Percentiles rank a stretch among this genome's conserved stretches.
Conservation (phyloP, 2,329 filamentous ascomycete species). For the Aureobasidium zeae region DNA sequence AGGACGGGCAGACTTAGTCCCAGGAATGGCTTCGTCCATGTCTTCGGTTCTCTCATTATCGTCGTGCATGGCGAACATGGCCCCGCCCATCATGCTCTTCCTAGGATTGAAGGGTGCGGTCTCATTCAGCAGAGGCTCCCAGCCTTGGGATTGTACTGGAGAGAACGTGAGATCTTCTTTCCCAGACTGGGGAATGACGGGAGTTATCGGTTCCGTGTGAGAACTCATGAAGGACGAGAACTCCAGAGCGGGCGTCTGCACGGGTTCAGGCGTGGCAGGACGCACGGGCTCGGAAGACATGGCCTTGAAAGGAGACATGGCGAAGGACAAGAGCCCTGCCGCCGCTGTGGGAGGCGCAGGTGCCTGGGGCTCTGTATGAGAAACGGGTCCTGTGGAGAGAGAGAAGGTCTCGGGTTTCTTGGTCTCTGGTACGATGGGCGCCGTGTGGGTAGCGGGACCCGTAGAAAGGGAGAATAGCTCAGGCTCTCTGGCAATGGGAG, state of each 20-base stretch:
- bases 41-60: not conserved
- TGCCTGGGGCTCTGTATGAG: slow-evolving; percentile 13
- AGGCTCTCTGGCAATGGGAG: not conserved
- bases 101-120: slow-evolving; percentile 1
- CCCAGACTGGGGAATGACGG: not conserved
- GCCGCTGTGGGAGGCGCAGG: not conserved
- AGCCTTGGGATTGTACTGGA: slow-evolving; percentile 34
- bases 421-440: not conserved
- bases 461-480: not conserved
- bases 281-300: not conserved
- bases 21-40: not conserved
- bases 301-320: slow-evolving; percentile 5
- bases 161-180: slow-evolving; percentile 29
- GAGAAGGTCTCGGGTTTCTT: not conserved
- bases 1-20: slow-evolving; percentile 7
- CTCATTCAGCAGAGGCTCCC: slow-evolving; percentile 24
- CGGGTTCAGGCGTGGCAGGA: not conserved
- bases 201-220: slow-evolving; percentile 14
- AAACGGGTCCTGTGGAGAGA: slow-evolving; percentile 3
- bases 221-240: slow-evolving; percentile 18
- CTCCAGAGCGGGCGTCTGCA: slow-evolving; percentile 9
- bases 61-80: not conserved
- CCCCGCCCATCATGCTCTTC: not conserved
- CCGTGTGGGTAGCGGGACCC: not conserved
- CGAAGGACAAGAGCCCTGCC: not conserved